Conservation (phyloP, 1,284 basidiomycete species). For the Amylostereum areolatum region DNA sequence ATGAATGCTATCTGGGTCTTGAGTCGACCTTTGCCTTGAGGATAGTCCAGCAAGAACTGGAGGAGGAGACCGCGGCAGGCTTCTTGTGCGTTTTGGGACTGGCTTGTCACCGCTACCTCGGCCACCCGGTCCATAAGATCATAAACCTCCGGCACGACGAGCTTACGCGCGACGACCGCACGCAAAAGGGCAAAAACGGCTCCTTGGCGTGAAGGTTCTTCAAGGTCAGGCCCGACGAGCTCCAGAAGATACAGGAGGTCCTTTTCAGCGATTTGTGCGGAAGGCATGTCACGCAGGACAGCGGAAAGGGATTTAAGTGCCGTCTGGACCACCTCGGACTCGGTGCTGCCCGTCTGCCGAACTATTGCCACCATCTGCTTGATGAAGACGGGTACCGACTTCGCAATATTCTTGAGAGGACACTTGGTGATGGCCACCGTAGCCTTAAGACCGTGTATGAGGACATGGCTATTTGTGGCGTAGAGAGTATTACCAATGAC, state of each 20-base stretch:
- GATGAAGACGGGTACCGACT: slow-evolving; percentile 80
- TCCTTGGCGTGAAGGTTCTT: slow-evolving; percentile 85
- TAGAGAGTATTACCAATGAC: slow-evolving; percentile 93
- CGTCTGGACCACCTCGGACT: slow-evolving; percentile 86
- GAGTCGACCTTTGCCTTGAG: slow-evolving; percentile 90
- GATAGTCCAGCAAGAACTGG: slow-evolving; percentile 97
- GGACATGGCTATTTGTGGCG: slow-evolving; percentile 73
- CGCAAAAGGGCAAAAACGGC: slow-evolving; percentile 88
- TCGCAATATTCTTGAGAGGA: slow-evolving; percentile 74
- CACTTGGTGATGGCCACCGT: slow-evolving; percentile 81
- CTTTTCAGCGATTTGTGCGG: slow-evolving; percentile 80
- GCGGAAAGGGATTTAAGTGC: slow-evolving; percentile 84
- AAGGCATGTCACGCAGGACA: slow-evolving; percentile 81
- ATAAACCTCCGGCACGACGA: slow-evolving; percentile 96
- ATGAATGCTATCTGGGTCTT: slow-evolving; percentile 89
- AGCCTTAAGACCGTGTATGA: slow-evolving; percentile 79
- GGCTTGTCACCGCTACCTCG: slow-evolving; percentile 91
- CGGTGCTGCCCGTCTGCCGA: slow-evolving; percentile 80
- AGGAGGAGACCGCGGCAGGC: slow-evolving; percentile 85
- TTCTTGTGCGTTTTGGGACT: slow-evolving; percentile 88
- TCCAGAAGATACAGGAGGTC: slow-evolving; percentile 87
- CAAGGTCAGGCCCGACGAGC: slow-evolving; percentile 86
- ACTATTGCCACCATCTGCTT: slow-evolving; percentile 86
- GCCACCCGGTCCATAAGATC: slow-evolving; percentile 96
- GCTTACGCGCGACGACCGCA: slow-evolving; percentile 87